Evolutionary conservation across 129 eudicot species (phyloP).

Genomic region (Kitagawia praeruptora): DNA sequence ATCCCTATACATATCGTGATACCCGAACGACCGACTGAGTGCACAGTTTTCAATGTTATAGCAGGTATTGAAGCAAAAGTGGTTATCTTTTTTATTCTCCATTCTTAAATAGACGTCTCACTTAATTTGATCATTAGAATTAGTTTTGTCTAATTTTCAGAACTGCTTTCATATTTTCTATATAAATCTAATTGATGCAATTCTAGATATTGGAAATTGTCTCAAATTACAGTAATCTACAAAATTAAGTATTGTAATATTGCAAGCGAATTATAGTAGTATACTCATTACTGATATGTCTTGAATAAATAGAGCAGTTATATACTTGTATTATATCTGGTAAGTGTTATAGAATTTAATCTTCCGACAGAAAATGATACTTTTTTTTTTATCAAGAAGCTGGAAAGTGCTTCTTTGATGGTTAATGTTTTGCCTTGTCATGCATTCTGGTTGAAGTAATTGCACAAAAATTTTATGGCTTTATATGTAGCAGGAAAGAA

Average conservation of each 20-base stretch:
- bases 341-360: neutral
- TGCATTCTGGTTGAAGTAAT: neutral
- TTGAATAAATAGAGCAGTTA: neutral
- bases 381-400: neutral
- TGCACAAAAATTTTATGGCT: neutral
- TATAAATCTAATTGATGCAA: neutral
- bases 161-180: neutral
- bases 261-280: neutral
- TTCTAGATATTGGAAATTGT: neutral
- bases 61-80: constrained; percentile 53
- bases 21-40: constrained; percentile 98
- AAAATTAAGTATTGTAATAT: too few relatives aligned
- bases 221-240: neutral
- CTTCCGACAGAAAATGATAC: neutral
- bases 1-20: constrained; percentile 95
- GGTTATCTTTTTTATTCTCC: neutral
- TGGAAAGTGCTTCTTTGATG: neutral
- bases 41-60: constrained; percentile 85
- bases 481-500: neutral
- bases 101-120: neutral
- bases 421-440: constrained; percentile 5
- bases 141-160: neutral
- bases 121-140: neutral
- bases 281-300: neutral
- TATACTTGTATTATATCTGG: neutral